phyloP scores from a whole-genome alignment of 2,329 filamentous ascomycete genomes.

The Corynespora cassiicola region DNA sequence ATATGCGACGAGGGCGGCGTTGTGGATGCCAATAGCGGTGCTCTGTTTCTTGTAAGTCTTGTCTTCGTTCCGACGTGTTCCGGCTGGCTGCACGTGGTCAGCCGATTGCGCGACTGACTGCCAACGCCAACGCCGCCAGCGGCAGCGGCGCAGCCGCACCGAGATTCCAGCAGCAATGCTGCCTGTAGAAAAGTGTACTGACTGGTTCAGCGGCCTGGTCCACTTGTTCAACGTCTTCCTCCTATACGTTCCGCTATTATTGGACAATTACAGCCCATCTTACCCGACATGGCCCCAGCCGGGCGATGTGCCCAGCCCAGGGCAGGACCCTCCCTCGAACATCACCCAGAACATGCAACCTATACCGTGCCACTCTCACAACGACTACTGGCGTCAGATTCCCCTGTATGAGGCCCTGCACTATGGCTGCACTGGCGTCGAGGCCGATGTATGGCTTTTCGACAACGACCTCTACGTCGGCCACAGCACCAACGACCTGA shows the following conservation, averaged over 20 bases:
- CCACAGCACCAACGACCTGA: conserved; percentile 57
- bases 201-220: conserved; percentile 45
- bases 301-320: conserved; percentile 42
- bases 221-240: conserved; percentile 50
- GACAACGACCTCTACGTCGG: conserved; percentile 62
- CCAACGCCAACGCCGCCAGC: too few species aligned
- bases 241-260: conserved; percentile 43
- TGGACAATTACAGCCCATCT: conserved; percentile 41
- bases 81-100: too few species aligned
- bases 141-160: too few species aligned
- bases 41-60: conserved; percentile 42
- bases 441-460: conserved; percentile 65
- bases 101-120: too few species aligned
- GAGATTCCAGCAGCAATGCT: too few species aligned
- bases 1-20: conserved; percentile 21
- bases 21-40: conserved; percentile 25
- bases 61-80: too few species aligned
- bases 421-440: conserved; percentile 62
- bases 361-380: conserved; percentile 63
- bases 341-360: conserved; percentile 58
- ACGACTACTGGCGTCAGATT: conserved; percentile 64
- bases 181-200: too few species aligned
- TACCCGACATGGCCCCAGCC: conserved; percentile 51
- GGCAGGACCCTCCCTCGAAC: conserved; percentile 50
- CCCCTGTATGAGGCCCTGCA: conserved; percentile 63